These are phyloP conservation scores for Eimeria acervulina DNA, from an alignment of 169 alveolate species.

Conservation along the genomic window DNA sequence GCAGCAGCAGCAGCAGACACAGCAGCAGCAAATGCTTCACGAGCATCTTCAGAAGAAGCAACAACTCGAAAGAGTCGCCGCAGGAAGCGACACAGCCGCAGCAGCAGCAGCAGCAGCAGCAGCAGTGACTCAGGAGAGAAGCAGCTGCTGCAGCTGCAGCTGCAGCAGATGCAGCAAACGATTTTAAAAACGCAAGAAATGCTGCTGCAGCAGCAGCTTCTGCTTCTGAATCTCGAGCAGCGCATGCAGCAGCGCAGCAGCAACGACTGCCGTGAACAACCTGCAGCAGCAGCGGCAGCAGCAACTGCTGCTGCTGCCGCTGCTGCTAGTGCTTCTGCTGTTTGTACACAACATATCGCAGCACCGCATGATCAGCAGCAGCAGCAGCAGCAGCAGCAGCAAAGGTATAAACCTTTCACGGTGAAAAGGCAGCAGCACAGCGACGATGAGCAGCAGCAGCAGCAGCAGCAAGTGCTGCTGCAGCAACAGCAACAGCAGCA, in stretches of 20 bases:
- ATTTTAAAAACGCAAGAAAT: not conserved
- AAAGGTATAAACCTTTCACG: no score
- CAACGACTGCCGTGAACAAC: no score
- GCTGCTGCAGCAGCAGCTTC: not conserved
- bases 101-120: conserved; percentile 17
- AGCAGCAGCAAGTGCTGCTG: not conserved
- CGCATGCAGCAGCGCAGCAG: no score
- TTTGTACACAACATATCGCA: no score
- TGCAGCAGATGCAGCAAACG: not conserved
- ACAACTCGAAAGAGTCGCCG: not conserved
- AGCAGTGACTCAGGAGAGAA: not conserved
- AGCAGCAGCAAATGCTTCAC: not conserved
- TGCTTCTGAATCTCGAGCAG: not conserved
- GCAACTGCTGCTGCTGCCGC: no score
- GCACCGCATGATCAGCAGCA: no score
- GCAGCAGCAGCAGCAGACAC: conserved; percentile 1
- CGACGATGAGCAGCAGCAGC: not conserved
- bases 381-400: no score
- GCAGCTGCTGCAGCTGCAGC: conserved; percentile 41
- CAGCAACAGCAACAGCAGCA: not conserved
- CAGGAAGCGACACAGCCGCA: not conserved
- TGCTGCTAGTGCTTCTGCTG: conserved; percentile 19
- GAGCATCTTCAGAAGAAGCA: not conserved
- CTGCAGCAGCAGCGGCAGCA: no score
- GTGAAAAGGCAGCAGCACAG: no score